A percentile compares a stretch with the other conserved stretches of the same genome.
Evolutionary conservation across 2,329 filamentous ascomycete species (phyloP).

Genomic region (Pseudogymnoascus sp.): DNA sequence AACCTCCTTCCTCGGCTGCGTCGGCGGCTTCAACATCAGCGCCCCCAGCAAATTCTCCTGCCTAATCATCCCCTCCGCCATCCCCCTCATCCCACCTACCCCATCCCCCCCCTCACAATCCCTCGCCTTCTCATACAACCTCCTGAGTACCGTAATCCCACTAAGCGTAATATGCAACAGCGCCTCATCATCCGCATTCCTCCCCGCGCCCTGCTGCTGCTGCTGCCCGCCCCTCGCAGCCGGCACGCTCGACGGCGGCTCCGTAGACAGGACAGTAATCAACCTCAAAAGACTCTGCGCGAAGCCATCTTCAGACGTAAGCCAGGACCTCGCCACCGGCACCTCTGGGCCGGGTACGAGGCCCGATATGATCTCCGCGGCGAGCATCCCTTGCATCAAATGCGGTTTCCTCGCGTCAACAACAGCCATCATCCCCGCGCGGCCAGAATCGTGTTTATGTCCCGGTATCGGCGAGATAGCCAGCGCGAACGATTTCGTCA

Average conservation of each 20-base stretch:
- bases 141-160: slow-evolving; percentile 59
- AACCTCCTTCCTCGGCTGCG: slow-evolving; percentile 50
- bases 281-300: slow-evolving; percentile 71
- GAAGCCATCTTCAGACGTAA: slow-evolving; percentile 76
- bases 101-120: slow-evolving; percentile 33
- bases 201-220: slow-evolving; percentile 24
- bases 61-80: slow-evolving; percentile 55
- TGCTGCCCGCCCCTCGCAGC: too few species aligned
- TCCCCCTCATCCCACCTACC: slow-evolving; percentile 22
- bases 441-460: slow-evolving; percentile 41
- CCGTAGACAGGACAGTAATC: slow-evolving; percentile 54
- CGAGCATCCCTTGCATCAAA: slow-evolving; percentile 84
- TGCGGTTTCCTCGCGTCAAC: slow-evolving; percentile 80
- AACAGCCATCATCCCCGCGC: slow-evolving; percentile 53
- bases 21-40: slow-evolving; percentile 47
- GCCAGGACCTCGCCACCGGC: slow-evolving; percentile 68
- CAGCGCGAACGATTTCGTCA: slow-evolving; percentile 80
- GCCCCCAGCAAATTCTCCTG: slow-evolving; percentile 60
- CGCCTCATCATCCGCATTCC: slow-evolving; percentile 21
- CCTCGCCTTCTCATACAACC: slow-evolving; percentile 58
- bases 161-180: slow-evolving; percentile 51
- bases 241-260: slow-evolving; percentile 18
- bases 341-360: slow-evolving; percentile 65
- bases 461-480: slow-evolving; percentile 81
- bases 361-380: slow-evolving; percentile 78